Evolutionary conservation across 768 basidiomycete species (phyloP).

Genomic region (Epithele typhae): DNA sequence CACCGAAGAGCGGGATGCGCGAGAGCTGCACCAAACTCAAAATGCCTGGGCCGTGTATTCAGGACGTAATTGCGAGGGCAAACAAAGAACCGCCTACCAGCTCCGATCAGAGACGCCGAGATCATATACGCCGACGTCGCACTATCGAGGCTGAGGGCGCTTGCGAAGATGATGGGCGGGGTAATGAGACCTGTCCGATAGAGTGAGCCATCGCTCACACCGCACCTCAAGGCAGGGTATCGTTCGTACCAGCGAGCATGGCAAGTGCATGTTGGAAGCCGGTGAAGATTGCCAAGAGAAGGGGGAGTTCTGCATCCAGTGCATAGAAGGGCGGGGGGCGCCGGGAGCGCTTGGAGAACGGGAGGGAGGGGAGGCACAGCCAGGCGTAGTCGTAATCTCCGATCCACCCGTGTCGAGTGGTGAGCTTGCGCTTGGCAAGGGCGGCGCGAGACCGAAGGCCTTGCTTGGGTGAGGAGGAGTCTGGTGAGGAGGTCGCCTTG

Average conservation of each 20-base stretch:
- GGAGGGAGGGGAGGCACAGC: slow-evolving; percentile 69
- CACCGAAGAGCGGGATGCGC: slow-evolving; percentile 50
- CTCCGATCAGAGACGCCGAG: slow-evolving; percentile 74
- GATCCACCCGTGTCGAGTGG: slow-evolving; percentile 67
- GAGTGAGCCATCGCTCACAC: too few species aligned
- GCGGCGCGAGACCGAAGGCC: neutral
- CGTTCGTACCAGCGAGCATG: slow-evolving; percentile 83
- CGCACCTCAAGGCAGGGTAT: too few species aligned
- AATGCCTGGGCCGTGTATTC: slow-evolving; percentile 40
- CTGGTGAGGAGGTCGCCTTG: too few species aligned
- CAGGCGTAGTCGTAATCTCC: slow-evolving; percentile 76
- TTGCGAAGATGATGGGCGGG: slow-evolving; percentile 78
- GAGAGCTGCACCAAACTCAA: slow-evolving; percentile 80
- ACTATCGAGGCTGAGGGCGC: slow-evolving; percentile 54
- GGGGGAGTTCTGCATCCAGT: slow-evolving; percentile 66
- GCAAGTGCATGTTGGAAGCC: slow-evolving; percentile 76
- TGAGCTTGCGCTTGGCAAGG: slow-evolving; percentile 32
- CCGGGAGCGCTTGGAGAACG: slow-evolving; percentile 38
- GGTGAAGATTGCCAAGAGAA: slow-evolving; percentile 65
- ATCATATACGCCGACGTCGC: slow-evolving; percentile 71
- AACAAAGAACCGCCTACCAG: slow-evolving; percentile 52
- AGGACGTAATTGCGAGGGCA: neutral
- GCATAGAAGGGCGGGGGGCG: slow-evolving; percentile 72
- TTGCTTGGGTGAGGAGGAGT: too few species aligned
- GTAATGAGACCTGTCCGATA: slow-evolving; percentile 79